These are phyloP conservation scores for Coniochaeta hoffmannii DNA, from an alignment of 2,329 filamentous ascomycete genomes.

Conservation along the genomic window DNA sequence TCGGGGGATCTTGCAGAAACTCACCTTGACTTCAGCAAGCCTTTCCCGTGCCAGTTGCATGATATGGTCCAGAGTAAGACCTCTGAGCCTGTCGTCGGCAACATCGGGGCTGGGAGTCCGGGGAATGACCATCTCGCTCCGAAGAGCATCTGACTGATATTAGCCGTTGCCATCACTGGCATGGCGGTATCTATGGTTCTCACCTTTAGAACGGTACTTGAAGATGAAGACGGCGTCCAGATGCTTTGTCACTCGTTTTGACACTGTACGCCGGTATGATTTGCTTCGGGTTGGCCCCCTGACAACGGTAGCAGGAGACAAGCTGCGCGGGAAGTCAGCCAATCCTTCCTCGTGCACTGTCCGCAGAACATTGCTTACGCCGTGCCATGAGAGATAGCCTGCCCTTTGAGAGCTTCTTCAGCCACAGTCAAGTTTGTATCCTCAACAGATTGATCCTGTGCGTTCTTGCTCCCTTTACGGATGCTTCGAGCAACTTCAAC, in stretches of 20 bases:
- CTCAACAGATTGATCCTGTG: background rate
- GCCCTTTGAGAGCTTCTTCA: background rate
- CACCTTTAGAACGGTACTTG: background rate
- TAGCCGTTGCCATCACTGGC: background rate
- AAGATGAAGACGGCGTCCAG: background rate
- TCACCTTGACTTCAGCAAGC: background rate
- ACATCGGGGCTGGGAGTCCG: background rate
- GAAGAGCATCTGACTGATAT: background rate
- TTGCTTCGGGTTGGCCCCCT: background rate
- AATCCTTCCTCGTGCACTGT: background rate
- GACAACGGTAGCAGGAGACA: background rate
- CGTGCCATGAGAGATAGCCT: background rate
- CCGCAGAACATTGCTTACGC: background rate
- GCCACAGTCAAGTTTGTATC: background rate
- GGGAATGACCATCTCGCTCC: background rate
- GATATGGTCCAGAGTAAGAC: background rate
- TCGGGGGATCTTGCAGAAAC: background rate
- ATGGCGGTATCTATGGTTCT: background rate
- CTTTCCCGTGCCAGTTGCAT: background rate
- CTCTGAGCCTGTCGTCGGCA: background rate
- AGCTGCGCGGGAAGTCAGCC: background rate
- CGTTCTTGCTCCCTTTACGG: background rate
- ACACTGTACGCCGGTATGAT: background rate
- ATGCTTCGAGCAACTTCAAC: background rate
- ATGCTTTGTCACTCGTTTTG: background rate